These are phyloP conservation scores for Trifolium repens DNA, from an alignment of 306 rosid species.

Conservation along the genomic window DNA sequence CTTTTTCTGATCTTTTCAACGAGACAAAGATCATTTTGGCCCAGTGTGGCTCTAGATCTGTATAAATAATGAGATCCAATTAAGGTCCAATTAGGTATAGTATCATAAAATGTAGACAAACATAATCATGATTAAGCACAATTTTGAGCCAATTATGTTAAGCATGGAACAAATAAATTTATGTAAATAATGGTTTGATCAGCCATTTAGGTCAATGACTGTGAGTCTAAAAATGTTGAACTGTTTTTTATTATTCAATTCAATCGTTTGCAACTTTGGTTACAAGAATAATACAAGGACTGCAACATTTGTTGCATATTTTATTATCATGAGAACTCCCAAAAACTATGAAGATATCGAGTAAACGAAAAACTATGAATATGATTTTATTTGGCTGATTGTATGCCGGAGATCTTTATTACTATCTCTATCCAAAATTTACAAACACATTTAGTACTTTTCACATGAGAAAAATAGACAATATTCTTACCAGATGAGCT, in stretches of 20 bases:
- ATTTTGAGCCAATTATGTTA: background rate
- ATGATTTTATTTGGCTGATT: too few species aligned
- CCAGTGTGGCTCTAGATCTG: background rate
- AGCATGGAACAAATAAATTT: background rate
- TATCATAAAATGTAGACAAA: background rate
- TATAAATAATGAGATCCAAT: too few species aligned
- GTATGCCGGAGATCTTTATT: too few species aligned
- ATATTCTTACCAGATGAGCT: too few species aligned
- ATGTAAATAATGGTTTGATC: background rate
- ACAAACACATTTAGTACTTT: too few species aligned
- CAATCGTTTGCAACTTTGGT: background rate
- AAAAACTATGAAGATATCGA: too few species aligned
- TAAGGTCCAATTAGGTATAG: background rate
- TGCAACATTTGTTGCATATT: conserved; percentile 29
- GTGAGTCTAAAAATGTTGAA: background rate
- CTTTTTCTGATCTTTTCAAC: background rate
- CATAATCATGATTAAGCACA: conserved; percentile 4
- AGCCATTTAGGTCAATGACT: background rate
- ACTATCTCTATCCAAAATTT: too few species aligned
- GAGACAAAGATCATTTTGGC: background rate
- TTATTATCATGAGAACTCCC: background rate
- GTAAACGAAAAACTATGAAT: too few species aligned
- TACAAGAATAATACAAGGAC: conserved; percentile 11
- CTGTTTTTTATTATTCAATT: background rate
- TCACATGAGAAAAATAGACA: too few species aligned